A percentile compares a stretch with the other conserved stretches of the same genome.
These are phyloP conservation scores for Leishmania aethiopica DNA, from an alignment of 208 protist genomes.

Conservation along the genomic window DNA sequence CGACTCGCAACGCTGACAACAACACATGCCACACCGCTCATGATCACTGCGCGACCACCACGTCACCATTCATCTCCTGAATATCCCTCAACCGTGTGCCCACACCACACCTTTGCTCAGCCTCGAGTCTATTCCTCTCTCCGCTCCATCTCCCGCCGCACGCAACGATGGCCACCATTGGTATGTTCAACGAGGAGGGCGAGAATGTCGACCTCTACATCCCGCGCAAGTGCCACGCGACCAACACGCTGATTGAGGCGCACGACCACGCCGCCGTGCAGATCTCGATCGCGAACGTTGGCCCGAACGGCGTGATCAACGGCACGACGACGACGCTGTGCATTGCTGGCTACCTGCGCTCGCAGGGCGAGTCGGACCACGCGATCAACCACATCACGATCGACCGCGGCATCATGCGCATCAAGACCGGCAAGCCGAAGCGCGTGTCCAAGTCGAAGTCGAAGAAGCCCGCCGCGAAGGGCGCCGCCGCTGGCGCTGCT, in stretches of 20 bases:
- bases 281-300: constrained; percentile 96
- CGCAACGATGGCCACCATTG: constrained; percentile 82
- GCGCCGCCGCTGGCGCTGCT: constrained; percentile 26
- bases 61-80: not conserved
- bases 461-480: constrained; percentile 40
- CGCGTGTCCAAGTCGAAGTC: constrained; percentile 55
- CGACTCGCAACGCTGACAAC: not conserved
- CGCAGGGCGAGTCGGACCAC: constrained; percentile 93
- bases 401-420: constrained; percentile 79
- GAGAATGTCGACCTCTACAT: constrained; percentile 96
- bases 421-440: constrained; percentile 86
- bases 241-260: constrained; percentile 94
- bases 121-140: not conserved
- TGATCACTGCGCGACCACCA: not conserved
- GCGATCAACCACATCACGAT: constrained; percentile 95
- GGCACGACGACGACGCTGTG: constrained; percentile 93
- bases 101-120: constrained; percentile 2
- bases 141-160: not conserved
- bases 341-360: constrained; percentile 95
- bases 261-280: constrained; percentile 97
- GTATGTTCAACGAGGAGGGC: constrained; percentile 92
- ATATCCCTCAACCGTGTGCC: not conserved
- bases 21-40: not conserved
- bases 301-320: constrained; percentile 89
- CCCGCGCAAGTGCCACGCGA: constrained; percentile 97